These are phyloP conservation scores for Penicillium sp. DNA, from an alignment of 2,329 filamentous ascomycete species.

Conservation along the genomic window DNA sequence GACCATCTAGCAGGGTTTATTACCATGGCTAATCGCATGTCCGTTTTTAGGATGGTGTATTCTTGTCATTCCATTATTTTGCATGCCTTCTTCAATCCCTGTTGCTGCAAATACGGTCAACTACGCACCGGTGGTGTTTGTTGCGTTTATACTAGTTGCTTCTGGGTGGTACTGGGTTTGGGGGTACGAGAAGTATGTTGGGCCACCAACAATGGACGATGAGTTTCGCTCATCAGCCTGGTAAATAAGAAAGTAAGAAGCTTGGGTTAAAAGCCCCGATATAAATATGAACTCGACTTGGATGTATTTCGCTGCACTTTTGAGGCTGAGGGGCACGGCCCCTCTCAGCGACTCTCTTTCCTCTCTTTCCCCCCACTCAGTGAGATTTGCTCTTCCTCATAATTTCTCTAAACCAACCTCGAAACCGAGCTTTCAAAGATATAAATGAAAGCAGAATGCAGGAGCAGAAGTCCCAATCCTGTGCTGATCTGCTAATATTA, in stretches of 20 bases:
- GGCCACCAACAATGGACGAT: constrained; percentile 16
- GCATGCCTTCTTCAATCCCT: constrained; percentile 51
- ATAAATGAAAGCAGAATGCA: not conserved
- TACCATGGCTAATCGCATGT: not conserved
- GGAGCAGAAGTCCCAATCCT: not conserved
- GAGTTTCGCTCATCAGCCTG: constrained; percentile 4
- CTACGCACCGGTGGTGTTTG: constrained; percentile 69
- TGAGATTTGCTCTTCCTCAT: not conserved
- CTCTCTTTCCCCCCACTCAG: not conserved
- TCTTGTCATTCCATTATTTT: constrained; percentile 68
- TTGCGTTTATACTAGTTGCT: constrained; percentile 60
- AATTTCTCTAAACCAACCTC: not conserved
- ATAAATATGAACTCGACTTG: not conserved
- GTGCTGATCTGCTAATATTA: not conserved
- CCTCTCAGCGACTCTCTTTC: not conserved
- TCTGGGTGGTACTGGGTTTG: constrained; percentile 64
- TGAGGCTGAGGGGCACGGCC: constrained; percentile 2
- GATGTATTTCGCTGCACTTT: not conserved
- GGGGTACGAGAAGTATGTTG: constrained; percentile 57
- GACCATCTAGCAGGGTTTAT: not conserved
- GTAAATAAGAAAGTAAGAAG: not conserved
- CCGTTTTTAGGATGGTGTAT: constrained; percentile 51
- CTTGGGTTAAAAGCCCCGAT: not conserved
- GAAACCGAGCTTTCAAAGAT: no score
- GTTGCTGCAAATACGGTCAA: constrained; percentile 61